phyloP scores from a whole-genome alignment of 495 filamentous ascomycete genomes.

The Massariosphaeria phaeospora region DNA sequence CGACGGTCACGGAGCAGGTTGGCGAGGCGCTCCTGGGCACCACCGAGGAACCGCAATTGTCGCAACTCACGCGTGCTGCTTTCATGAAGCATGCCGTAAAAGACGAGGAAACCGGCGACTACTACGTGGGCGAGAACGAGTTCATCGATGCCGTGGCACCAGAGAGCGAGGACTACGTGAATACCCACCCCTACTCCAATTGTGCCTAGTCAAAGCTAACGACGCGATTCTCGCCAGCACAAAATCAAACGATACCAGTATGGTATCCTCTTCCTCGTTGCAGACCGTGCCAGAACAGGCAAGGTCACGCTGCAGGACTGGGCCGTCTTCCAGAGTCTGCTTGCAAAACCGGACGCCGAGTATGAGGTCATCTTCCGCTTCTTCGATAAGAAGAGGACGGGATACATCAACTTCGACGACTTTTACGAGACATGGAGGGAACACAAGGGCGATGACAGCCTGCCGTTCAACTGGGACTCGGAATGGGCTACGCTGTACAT shows the following conservation, averaged over 20 bases:
- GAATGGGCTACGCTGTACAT: conserved; percentile 96
- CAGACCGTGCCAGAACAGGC: conserved; percentile 68
- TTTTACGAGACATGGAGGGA: conserved; percentile 74
- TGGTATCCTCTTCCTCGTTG: conserved; percentile 82
- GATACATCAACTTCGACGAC: conserved; percentile 78
- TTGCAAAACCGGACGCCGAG: conserved; percentile 91
- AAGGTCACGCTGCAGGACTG: conserved; percentile 78
- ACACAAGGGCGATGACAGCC: conserved; percentile 72
- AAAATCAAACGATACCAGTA: conserved; percentile 97
- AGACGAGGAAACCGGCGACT: conserved; percentile 68
- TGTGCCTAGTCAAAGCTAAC: conserved; percentile 2
- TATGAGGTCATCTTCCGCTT: conserved; percentile 98
- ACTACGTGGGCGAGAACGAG: conserved; percentile 72
- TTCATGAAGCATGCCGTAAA: conserved; percentile 75
- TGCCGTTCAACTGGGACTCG: conserved; percentile 95
- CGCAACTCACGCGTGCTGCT: conserved; percentile 60
- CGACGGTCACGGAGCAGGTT: conserved; percentile 37
- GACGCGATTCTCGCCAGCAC: conserved; percentile 53
- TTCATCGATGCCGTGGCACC: conserved; percentile 92
- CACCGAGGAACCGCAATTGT: conserved; percentile 53
- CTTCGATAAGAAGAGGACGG: conserved; percentile 79
- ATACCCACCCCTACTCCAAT: conserved; percentile 39
- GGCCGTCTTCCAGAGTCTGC: conserved; percentile 86
- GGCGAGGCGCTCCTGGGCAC: conserved; percentile 41
- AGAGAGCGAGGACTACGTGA: conserved; percentile 81